These are phyloP conservation scores for Barnettozyma hawaiiensis DNA, from an alignment of 1,139 yeast genomes.

Conservation along the genomic window DNA sequence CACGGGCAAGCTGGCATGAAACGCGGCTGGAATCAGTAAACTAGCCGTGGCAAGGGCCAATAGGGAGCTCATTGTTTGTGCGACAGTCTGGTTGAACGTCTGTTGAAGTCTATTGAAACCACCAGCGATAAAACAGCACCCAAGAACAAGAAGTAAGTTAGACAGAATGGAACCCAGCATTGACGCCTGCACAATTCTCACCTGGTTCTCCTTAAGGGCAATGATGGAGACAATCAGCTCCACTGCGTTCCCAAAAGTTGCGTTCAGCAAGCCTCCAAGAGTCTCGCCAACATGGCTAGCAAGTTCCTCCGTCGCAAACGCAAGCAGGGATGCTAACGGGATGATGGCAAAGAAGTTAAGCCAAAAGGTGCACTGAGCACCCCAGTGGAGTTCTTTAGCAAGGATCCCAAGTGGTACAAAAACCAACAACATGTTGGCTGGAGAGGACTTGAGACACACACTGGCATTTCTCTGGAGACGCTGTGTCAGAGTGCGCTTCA, in stretches of 20 bases:
- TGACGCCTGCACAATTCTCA: constrained; percentile 91
- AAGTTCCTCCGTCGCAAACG: constrained; percentile 90
- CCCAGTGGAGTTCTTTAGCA: constrained; percentile 56
- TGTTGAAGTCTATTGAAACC: constrained; percentile 85
- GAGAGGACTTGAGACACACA: constrained; percentile 52
- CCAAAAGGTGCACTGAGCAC: constrained; percentile 57
- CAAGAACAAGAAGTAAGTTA: constrained; percentile 80
- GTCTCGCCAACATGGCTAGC: constrained; percentile 84
- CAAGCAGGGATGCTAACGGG: constrained; percentile 85
- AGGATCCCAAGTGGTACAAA: constrained; percentile 86
- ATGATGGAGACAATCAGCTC: constrained; percentile 91
- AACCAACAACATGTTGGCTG: constrained; percentile 68
- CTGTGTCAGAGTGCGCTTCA: neutral
- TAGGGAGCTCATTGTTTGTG: constrained; percentile 93
- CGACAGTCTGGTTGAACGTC: constrained; percentile 89
- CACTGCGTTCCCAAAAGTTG: constrained; percentile 92
- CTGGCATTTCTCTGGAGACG: constrained; percentile 6
- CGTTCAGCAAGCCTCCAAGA: constrained; percentile 86
- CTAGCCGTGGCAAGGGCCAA: constrained; percentile 90
- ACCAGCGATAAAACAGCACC: constrained; percentile 94
- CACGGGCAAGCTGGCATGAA: constrained; percentile 71
- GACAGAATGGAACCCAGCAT: constrained; percentile 94
- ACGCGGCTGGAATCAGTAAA: constrained; percentile 90
- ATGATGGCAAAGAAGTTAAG: constrained; percentile 85
- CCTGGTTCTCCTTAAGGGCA: constrained; percentile 80